Evolutionary conservation across 768 basidiomycete species (phyloP).

Genomic region (Boletus reticulatus): DNA sequence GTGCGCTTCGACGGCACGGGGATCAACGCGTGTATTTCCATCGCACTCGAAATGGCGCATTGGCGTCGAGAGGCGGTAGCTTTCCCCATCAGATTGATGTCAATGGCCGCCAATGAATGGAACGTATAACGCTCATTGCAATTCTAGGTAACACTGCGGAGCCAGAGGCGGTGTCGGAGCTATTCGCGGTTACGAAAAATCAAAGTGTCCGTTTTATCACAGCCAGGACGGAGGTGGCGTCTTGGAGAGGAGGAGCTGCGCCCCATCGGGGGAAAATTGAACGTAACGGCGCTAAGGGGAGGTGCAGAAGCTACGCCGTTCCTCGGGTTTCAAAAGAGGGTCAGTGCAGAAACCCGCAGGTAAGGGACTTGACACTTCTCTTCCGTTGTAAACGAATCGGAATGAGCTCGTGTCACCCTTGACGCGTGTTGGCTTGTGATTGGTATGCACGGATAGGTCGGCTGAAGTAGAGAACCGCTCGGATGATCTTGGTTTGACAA

Average conservation of each 20-base stretch:
- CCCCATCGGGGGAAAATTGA: not conserved
- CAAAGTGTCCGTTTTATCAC: not conserved
- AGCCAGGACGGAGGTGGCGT: not conserved
- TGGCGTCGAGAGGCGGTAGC: slow-evolving; percentile 10
- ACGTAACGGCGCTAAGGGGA: not conserved
- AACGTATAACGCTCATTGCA: slow-evolving; percentile 3
- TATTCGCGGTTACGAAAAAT: slow-evolving; percentile 2
- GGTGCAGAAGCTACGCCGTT: not conserved
- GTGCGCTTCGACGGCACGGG: slow-evolving; percentile 23
- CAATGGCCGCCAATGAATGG: slow-evolving; percentile 1
- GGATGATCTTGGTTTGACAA: not conserved
- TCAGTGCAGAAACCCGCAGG: not conserved
- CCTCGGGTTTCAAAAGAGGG: not conserved
- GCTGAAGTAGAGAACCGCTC: not conserved
- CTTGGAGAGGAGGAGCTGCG: not conserved
- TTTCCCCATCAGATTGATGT: slow-evolving; percentile 5
- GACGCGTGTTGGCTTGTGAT: not conserved
- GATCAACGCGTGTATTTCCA: slow-evolving; percentile 22
- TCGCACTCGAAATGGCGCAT: slow-evolving; percentile 17
- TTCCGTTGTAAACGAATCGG: not conserved
- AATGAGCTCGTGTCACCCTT: not conserved
- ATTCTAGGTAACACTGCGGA: slow-evolving; percentile 2
- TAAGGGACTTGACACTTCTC: not conserved
- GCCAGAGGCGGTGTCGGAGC: slow-evolving; percentile 14
- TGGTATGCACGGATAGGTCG: not conserved